phyloP scores from a whole-genome alignment of 148 eudicot genomes.

The Rhododendron vialii region DNA sequence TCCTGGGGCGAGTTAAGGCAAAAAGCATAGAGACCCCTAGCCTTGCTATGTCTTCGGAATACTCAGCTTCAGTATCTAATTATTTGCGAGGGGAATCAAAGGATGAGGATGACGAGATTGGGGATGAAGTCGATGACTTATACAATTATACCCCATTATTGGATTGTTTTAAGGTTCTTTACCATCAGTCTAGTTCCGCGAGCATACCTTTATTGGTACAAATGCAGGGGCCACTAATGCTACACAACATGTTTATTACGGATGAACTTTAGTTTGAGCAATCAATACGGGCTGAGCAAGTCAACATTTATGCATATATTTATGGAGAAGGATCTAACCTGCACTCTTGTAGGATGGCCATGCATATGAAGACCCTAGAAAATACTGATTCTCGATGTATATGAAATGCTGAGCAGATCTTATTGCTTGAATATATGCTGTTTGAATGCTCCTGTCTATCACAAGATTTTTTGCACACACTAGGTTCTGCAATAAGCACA shows the following conservation, averaged over 20 bases:
- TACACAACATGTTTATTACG: neutral
- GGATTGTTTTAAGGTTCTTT: neutral
- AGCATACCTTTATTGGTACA: neutral
- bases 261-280: slow-evolving; percentile 8
- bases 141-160: too few species aligned
- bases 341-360: slow-evolving; percentile 48
- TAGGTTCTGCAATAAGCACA: slow-evolving; percentile 35
- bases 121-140: too few species aligned
- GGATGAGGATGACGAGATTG: too few species aligned
- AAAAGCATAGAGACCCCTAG: too few species aligned
- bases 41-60: too few species aligned
- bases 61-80: too few species aligned
- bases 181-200: neutral
- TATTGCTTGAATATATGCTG: slow-evolving; percentile 48
- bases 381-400: slow-evolving; percentile 57
- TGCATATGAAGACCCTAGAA: slow-evolving; percentile 53
- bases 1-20: too few species aligned
- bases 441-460: slow-evolving; percentile 49
- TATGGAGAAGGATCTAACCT: slow-evolving; percentile 25
- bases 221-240: slow-evolving; percentile 4
- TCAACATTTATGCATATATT: neutral
- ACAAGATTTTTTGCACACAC: slow-evolving; percentile 42
- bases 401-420: slow-evolving; percentile 49
- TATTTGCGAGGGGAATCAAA: too few species aligned
- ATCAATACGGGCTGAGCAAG: neutral